Conservation (phyloP, 768 basidiomycete genomes). For the Phaeolepiota aurea region DNA sequence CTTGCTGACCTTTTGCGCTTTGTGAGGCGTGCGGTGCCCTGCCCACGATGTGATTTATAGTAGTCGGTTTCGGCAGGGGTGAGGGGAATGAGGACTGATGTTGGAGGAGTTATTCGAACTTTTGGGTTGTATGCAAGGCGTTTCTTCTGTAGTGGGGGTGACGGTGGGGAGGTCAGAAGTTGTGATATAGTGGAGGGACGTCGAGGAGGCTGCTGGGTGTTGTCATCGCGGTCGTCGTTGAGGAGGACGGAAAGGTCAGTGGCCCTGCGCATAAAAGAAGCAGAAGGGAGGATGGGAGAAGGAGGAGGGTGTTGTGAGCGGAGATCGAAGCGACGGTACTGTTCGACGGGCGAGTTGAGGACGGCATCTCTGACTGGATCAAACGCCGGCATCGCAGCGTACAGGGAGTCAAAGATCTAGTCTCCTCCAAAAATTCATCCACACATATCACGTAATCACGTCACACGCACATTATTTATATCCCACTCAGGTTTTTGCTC, state of each 20-base stretch:
- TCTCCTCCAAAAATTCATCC: neutral
- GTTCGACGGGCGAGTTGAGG: slow-evolving; percentile 63
- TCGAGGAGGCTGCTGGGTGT: slow-evolving; percentile 7
- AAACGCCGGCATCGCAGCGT: slow-evolving; percentile 63
- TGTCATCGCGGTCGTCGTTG: slow-evolving; percentile 38
- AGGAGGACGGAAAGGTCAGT: slow-evolving; percentile 74
- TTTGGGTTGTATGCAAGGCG: slow-evolving; percentile 58
- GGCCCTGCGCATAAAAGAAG: slow-evolving; percentile 48
- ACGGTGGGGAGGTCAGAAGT: slow-evolving; percentile 17
- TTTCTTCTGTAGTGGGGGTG: slow-evolving; percentile 22
- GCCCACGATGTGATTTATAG: slow-evolving; percentile 49
- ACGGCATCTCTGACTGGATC: slow-evolving; percentile 87
- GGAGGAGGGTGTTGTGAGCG: slow-evolving; percentile 25
- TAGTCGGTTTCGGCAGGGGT: slow-evolving; percentile 51
- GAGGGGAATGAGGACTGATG: slow-evolving; percentile 57
- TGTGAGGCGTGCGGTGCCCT: slow-evolving; percentile 42
- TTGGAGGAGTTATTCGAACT: slow-evolving; percentile 50
- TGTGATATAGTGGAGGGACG: slow-evolving; percentile 24
- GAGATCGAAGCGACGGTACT: slow-evolving; percentile 21
- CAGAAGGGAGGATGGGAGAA: slow-evolving; percentile 36
- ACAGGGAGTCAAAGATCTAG: too few relatives aligned
- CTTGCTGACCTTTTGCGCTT: slow-evolving; percentile 44
- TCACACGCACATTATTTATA: neutral
- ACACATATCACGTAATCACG: neutral
- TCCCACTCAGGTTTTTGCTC: neutral